Evolutionary conservation across 192 early-diverging fungal genomes (phyloP), one percentile per base, ranked within the genome.

Genomic region (Phlyctochytrium planicorne): DNA sequence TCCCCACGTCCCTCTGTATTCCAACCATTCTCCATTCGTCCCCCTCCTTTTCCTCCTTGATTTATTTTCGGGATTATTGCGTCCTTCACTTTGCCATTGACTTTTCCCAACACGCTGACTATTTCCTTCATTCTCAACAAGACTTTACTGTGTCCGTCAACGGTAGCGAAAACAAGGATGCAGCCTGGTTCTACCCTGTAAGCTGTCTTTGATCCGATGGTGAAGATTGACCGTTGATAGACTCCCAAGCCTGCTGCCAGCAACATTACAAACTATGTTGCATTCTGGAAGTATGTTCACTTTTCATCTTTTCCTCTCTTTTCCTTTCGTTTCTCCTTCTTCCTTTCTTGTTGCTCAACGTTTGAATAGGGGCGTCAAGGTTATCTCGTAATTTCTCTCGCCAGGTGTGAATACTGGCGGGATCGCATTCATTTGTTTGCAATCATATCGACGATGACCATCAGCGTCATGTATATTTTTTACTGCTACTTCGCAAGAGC

Each of bases 151-250:
- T 77, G 2, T 34, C 23, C 33, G 82, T 80, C 25, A 73, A 83
- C 57, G 82, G 82, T 37, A 71, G 75, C 57, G 68, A 76, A n/a
- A 80, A 80, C 69, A 16, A 10, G 24, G 73, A 83, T 47, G 78
- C 78, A 37, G 78, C 74, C 2, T 83, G 82, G 82, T 77, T 65
- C 71, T 83, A 83, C 62, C 62, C 75, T n/a, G n/a, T n/a, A n/a
- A n/a, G n/a, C n/a, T n/a, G n/a, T n/a, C n/a, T n/a, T n/a, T n/a
- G n/a, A n/a, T n/a, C n/a, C n/a, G n/a, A n/a, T n/a, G n/a, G n/a
- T n/a, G n/a, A n/a, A n/a, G n/a, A n/a, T n/a, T n/a, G n/a, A n/a
- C n/a, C n/a, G n/a, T n/a, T n/a, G n/a, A n/a, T n/a, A n/a, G 2
- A 52, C 62, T 2, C 82, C 82, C 33, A 80, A 80, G 62, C 53